Conservation (phyloP, 345 rosid genomes). For the Cardamine resedifolia region DNA sequence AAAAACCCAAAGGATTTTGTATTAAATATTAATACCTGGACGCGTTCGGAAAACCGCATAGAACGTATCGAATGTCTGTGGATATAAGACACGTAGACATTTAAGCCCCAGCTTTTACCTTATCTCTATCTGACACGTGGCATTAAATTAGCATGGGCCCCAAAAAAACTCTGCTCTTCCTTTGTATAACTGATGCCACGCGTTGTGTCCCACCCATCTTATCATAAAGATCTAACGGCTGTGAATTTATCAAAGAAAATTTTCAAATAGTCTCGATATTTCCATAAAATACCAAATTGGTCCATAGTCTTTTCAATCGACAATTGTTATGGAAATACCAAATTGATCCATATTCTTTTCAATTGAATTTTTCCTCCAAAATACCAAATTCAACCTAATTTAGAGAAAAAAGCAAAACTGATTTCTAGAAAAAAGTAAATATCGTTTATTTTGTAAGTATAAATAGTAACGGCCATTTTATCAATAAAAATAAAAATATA, state of each 20-base stretch:
- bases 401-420: neutral
- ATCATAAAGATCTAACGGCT: constrained; percentile 39
- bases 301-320: neutral
- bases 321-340: neutral
- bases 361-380: too few relatives aligned
- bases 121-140: constrained; percentile 39
- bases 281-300: neutral
- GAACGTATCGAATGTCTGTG: constrained; percentile 21
- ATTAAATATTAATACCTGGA: too few relatives aligned
- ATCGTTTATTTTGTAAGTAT: neutral
- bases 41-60: constrained; percentile 5
- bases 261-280: neutral
- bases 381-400: neutral
- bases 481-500: neutral
- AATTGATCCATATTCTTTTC: neutral
- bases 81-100: constrained; percentile 30
- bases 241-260: neutral
- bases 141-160: constrained; percentile 22
- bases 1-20: too few relatives aligned
- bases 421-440: neutral
- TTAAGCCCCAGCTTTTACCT: constrained; percentile 24
- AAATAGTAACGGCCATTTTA: neutral
- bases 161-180: neutral
- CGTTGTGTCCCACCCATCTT: constrained; percentile 31
- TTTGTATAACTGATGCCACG: constrained; percentile 4